Evolutionary conservation across 2,329 filamentous ascomycete genomes (phyloP), one percentile per base, ranked within the genome.

Genomic region (Phymatotrichopsis omnivora): DNA sequence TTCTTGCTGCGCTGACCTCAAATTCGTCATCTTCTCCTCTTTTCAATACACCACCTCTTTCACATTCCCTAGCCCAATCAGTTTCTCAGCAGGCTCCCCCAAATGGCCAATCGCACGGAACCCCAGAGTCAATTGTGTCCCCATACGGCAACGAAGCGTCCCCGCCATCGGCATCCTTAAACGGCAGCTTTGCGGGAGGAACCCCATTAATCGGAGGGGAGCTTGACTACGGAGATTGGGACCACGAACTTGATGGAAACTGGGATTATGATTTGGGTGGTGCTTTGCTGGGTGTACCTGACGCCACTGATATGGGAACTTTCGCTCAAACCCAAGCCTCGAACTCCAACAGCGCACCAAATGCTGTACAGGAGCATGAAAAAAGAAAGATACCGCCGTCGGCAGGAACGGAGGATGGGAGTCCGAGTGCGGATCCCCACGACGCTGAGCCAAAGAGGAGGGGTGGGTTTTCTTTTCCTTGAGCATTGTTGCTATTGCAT

Each of bases 1-100:
- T 89, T 33, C 78, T 83, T 53, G 79, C 80, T 49, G 82, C 83
- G 34, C 75, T 89, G 56, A 81, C 82, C 55, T 82, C 82, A 54
- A 85, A 85, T 51, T 45, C 55, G 11, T 53, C 56, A 16, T 56
- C 56, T 12, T 53, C 43, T 57, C 61, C 27, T 55, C 65, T 17
- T 54, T 61, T n/a, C 61, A 60, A 49, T 65, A 67, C 48, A 57
- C 60, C 19, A 51, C 67, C 43, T 64, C 69, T 37, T 58, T 73
- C 57, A 68, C 73, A 47, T 65, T 74, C 39, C 61, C 61, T 42
- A 64, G 73, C 40, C 62, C 75, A 52, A 68, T 71, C 50, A 66
- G 66, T 42, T 74, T 72, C 8, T 70, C 72, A 12, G 56, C 62
- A 35, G 65, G 68, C 55, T 40, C 29, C 39, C 5, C 27, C 25